Evolutionary conservation across 179 eudicot species (phyloP).

Genomic region (Carnegiea gigantea): DNA sequence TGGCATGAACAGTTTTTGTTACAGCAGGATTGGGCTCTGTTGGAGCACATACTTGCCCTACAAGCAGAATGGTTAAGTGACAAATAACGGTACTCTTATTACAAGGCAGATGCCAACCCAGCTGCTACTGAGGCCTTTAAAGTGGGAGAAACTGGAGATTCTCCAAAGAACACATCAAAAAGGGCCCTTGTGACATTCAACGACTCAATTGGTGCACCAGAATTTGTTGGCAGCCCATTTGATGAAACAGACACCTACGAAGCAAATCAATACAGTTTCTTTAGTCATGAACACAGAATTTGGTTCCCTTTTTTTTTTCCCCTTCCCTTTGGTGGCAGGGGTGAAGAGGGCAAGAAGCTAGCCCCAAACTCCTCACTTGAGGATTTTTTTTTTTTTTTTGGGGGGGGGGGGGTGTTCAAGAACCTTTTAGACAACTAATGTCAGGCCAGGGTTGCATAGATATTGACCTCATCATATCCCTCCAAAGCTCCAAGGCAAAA

Average conservation of each 20-base stretch:
- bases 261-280: slow-evolving; percentile 9
- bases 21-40: neutral
- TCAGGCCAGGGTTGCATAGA: too few relatives aligned
- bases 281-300: neutral
- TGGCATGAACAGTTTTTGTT: neutral
- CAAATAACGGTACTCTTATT: slow-evolving; percentile 19
- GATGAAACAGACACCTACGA: slow-evolving; percentile 60
- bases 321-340: too few relatives aligned
- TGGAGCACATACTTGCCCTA: neutral
- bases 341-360: too few relatives aligned
- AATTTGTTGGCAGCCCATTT: slow-evolving; percentile 50
- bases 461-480: too few relatives aligned
- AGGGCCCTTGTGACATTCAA: slow-evolving; percentile 68
- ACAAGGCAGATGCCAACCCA: slow-evolving; percentile 51
- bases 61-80: neutral
- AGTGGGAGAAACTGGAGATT: slow-evolving; percentile 80
- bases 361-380: too few relatives aligned
- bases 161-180: slow-evolving; percentile 79
- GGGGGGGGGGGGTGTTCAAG: too few relatives aligned
- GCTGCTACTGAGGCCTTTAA: slow-evolving; percentile 66
- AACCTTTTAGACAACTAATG: too few relatives aligned
- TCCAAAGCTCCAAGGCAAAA: too few relatives aligned
- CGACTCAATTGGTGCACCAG: slow-evolving; percentile 73
- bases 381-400: too few relatives aligned
- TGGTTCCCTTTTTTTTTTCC: neutral